phyloP scores from a whole-genome alignment of 176 grass and related monocot species.

The Aegilops longissima region DNA sequence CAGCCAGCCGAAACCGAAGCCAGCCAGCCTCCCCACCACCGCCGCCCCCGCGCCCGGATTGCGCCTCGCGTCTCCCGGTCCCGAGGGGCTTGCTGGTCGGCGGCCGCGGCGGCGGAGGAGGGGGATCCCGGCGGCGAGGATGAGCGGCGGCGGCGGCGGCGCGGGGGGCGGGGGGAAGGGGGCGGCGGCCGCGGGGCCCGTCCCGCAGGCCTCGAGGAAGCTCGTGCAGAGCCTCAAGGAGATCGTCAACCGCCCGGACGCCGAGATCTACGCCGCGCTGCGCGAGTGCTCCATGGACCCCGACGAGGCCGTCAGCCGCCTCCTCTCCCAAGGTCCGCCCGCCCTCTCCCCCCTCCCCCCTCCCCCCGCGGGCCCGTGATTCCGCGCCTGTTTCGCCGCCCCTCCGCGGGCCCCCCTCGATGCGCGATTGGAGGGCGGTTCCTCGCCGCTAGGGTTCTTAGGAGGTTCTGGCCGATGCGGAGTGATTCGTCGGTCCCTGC shows the following conservation, averaged over 20 bases:
- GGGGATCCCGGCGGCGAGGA: constrained; percentile 51
- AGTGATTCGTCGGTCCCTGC: constrained; percentile 18
- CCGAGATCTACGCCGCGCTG: constrained; percentile 96
- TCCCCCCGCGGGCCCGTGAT: constrained; percentile 1
- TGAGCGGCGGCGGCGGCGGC: constrained; percentile 37
- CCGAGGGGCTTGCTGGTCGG: constrained; percentile 20
- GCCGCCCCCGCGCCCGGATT: background rate
- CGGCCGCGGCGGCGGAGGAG: background rate
- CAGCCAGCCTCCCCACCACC: background rate
- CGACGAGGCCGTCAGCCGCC: constrained; percentile 86
- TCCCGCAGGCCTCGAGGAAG: constrained; percentile 61
- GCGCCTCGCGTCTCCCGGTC: background rate
- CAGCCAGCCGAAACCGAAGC: constrained; percentile 42
- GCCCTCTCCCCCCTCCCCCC: background rate
- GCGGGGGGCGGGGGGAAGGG: constrained; percentile 32
- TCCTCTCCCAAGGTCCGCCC: constrained; percentile 80
- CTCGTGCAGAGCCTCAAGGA: constrained; percentile 97
- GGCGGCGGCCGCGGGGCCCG: constrained; percentile 44
- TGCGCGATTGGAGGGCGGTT: background rate
- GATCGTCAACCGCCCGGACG: constrained; percentile 91
- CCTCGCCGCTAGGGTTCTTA: constrained; percentile 27
- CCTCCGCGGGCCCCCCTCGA: background rate
- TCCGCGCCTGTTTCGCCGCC: background rate
- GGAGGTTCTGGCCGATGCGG: constrained; percentile 26
- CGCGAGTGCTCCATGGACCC: constrained; percentile 99